These are phyloP conservation scores for Anacardium occidentale DNA, from an alignment of 345 rosid species.

Conservation along the genomic window DNA sequence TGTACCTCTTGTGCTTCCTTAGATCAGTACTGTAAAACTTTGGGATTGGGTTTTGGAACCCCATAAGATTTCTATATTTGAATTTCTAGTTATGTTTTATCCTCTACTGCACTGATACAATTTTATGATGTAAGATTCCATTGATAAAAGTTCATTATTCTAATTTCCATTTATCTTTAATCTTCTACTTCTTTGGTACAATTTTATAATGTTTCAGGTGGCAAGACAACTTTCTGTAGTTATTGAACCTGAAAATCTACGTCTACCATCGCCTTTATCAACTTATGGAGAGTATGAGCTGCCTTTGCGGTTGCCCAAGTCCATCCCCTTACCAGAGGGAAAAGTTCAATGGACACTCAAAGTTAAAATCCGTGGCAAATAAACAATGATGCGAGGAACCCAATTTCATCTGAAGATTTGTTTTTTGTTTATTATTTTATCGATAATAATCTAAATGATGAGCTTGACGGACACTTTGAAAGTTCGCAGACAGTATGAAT, in stretches of 20 bases:
- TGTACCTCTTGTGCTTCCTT: background rate
- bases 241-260: conserved; percentile 68
- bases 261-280: conserved; percentile 58
- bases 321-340: conserved; percentile 80
- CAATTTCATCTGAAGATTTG: background rate
- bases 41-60: background rate
- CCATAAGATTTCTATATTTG: background rate
- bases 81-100: background rate
- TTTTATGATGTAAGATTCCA: background rate
- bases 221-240: conserved; percentile 78
- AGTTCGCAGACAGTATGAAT: too few species aligned
- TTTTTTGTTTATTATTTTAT: too few species aligned
- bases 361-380: conserved; percentile 77
- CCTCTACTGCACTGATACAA: too few species aligned
- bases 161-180: background rate
- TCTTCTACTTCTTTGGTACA: too few species aligned
- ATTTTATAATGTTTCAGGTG: conserved; percentile 40
- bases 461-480: background rate
- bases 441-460: background rate
- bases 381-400: conserved; percentile 4
- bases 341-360: conserved; percentile 73
- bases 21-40: background rate
- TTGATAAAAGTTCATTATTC: background rate
- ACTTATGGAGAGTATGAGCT: conserved; percentile 75
- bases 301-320: conserved; percentile 72